A percentile compares a stretch with the other conserved stretches of the same genome.
Conservation (phyloP, 2,329 filamentous ascomycete genomes). For the Venturia pyrina region DNA sequence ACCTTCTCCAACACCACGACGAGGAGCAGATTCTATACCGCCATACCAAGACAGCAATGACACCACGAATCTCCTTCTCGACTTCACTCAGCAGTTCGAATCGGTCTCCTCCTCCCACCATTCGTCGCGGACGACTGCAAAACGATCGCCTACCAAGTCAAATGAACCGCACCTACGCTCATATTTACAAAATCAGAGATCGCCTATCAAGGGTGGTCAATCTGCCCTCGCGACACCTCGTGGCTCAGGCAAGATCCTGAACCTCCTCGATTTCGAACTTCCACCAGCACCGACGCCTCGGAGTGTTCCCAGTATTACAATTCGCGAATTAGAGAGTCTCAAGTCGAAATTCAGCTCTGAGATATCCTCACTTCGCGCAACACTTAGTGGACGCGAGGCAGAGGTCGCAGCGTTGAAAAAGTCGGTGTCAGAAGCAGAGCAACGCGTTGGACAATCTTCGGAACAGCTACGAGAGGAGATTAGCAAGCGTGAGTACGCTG, state of each 20-base stretch:
- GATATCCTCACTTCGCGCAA: constrained; percentile 88
- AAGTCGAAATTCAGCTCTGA: constrained; percentile 88
- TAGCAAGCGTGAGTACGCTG: constrained; percentile 57
- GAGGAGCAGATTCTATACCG: constrained; percentile 30
- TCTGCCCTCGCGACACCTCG: constrained; percentile 36
- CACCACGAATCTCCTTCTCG: constrained; percentile 70
- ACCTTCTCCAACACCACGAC: constrained; percentile 43
- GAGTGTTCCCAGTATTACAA: constrained; percentile 81
- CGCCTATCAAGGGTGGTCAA: constrained; percentile 29
- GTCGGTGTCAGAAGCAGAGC: constrained; percentile 82
- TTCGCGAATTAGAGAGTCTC: constrained; percentile 81
- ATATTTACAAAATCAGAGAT: constrained; percentile 31
- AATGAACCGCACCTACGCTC: constrained; percentile 37
- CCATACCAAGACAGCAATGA: constrained; percentile 38
- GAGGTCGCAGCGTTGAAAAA: constrained; percentile 81
- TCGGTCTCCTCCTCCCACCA: constrained; percentile 22
- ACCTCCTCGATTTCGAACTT: constrained; percentile 81
- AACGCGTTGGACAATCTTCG: constrained; percentile 75
- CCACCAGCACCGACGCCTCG: constrained; percentile 88
- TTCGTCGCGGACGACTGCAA: constrained; percentile 1
- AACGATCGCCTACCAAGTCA: constrained; percentile 35
- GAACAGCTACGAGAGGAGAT: constrained; percentile 75
- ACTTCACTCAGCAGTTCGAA: constrained; percentile 69
- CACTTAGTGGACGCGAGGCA: constrained; percentile 83
- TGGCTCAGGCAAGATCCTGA: constrained; percentile 45